Base-by-base conservation (phyloP, 2,329 filamentous ascomycete species). In the Ophiostoma quercus region DNA sequence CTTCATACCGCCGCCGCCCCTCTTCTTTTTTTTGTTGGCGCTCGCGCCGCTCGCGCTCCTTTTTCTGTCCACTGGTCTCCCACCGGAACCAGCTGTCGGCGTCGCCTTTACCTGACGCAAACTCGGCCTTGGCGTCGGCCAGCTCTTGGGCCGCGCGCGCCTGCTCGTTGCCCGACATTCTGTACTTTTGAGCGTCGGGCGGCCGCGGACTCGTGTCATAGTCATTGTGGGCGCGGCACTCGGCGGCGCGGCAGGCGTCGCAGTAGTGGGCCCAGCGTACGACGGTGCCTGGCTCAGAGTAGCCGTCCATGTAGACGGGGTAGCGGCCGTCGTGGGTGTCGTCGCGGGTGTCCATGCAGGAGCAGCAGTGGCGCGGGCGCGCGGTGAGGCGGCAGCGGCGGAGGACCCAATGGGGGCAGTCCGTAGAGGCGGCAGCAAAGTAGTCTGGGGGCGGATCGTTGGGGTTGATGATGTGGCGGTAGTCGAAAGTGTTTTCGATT, bases 221-320 rank as follows among this genome's bases (percentile, higher is more conserved):
- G 57, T 25, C 12, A 4, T 22, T 39, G 19, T 63, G 29, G 7
- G 3, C 16, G 16, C 60, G 29, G 60, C 32, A 9, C 7, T 65
- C 62, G 8, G 62, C 34, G 8, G 11, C 11, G 62, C 34, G 25
- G 67, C 71, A 71, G 22, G 63, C 34, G 41, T 54, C 14, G 69
- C 71, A 71, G 69, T 71, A 71, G 51, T 68, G 67, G 11, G 62
- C 67, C 71, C 71, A 71, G 22, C 71, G 67, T 19, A 25, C 22
- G 2, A 65, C 51, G 39, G 63, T 22, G 7, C 69, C 57, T 7
- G 12, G 37, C 32, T 39, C 63, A 12, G 63, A 22, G 6, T 39
- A 12, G 39, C 71, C 71, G 65, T 71, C 71, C 16, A 67, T 47
- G 34, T 70, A 68, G 9, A 57, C 66, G 25, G 62, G 66, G 68